These are phyloP conservation scores for Cordyceps pruinosa DNA, from an alignment of 2,329 filamentous ascomycete species.

Conservation along the genomic window DNA sequence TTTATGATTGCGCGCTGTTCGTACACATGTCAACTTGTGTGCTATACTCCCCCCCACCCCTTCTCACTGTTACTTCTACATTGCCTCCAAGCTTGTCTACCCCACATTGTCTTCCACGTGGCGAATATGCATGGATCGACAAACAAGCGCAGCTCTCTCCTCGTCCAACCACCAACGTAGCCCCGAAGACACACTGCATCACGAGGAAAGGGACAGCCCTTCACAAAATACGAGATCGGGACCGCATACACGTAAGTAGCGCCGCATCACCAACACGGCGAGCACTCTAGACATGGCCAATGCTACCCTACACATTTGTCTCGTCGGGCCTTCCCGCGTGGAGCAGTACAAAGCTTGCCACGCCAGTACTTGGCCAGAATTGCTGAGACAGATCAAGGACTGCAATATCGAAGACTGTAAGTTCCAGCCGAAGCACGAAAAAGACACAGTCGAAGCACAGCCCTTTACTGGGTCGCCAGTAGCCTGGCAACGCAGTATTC, in stretches of 20 bases:
- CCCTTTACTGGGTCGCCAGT: not conserved
- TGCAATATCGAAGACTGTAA: constrained; percentile 69
- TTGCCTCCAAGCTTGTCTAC: too few relatives aligned
- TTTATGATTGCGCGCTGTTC: too few relatives aligned
- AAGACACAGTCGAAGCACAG: not conserved
- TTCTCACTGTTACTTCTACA: too few relatives aligned
- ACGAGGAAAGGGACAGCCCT: too few relatives aligned
- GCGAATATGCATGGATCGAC: not conserved
- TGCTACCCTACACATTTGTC: not conserved
- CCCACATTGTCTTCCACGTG: not conserved
- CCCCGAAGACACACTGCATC: too few relatives aligned
- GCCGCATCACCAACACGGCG: not conserved
- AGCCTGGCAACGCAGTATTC: not conserved
- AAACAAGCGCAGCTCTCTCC: too few relatives aligned
- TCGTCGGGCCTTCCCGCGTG: too few relatives aligned
- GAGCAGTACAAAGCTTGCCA: constrained; percentile 69
- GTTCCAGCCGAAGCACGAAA: constrained; percentile 18
- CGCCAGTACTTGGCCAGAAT: constrained; percentile 68
- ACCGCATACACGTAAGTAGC: not conserved
- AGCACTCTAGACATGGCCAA: too few relatives aligned
- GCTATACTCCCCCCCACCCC: too few relatives aligned
- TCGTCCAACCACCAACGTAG: too few relatives aligned
- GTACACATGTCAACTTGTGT: too few relatives aligned
- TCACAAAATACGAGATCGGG: not conserved
- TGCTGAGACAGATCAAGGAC: constrained; percentile 66